Evolutionary conservation across 805 yeast genomes (phyloP).

Genomic region (Candida corydali): DNA sequence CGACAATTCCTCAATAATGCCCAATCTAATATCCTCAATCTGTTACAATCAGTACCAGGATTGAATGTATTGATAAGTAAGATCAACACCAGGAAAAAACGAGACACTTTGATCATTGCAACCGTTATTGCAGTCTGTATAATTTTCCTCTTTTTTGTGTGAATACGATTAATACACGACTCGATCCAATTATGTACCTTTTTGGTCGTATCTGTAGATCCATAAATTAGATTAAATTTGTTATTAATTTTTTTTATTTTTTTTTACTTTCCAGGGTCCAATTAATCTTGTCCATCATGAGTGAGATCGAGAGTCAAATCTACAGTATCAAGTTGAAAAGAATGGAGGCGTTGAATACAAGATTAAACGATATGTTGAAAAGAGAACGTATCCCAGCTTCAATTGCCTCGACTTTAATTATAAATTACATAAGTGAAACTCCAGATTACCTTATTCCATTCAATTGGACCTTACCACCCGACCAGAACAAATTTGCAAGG

Average conservation of each 20-base stretch:
- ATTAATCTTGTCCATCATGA: constrained; percentile 5
- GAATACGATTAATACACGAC: neutral
- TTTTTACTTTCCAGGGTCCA: neutral
- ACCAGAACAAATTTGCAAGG: constrained; percentile 29
- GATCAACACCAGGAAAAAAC: constrained; percentile 83
- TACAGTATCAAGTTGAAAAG: constrained; percentile 57
- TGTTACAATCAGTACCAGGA: constrained; percentile 77
- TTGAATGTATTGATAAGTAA: constrained; percentile 67
- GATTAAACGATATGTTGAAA: constrained; percentile 47
- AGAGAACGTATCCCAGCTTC: constrained; percentile 63
- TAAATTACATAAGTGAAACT: constrained; percentile 39
- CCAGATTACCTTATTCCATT: constrained; percentile 46
- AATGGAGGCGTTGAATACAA: constrained; percentile 52
- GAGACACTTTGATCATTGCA: constrained; percentile 85
- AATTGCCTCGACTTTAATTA: constrained; percentile 49
- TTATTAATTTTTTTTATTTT: neutral
- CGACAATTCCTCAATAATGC: constrained; percentile 60
- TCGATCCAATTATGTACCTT: neutral
- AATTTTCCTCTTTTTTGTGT: constrained; percentile 52
- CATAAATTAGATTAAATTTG: no score
- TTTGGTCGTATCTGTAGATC: constrained; percentile 1
- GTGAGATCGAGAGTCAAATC: constrained; percentile 34
- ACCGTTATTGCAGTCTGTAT: constrained; percentile 69
- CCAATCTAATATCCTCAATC: constrained; percentile 55
- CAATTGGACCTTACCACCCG: constrained; percentile 37